Conservation (phyloP, 805 yeast genomes). For the Hanseniaspora hatyaiensis region DNA sequence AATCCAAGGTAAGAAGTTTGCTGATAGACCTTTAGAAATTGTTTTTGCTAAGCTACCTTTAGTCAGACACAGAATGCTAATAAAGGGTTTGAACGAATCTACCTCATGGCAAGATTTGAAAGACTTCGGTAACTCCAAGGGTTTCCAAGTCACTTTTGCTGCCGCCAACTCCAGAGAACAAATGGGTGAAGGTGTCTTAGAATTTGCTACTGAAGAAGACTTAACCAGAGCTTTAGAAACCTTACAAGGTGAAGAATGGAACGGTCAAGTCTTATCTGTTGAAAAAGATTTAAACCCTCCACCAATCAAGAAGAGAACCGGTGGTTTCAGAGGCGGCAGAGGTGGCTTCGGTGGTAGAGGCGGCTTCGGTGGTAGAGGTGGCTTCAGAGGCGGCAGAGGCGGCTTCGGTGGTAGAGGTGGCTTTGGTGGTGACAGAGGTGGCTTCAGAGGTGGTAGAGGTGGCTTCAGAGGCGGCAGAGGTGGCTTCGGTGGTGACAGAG, state of each 20-base stretch:
- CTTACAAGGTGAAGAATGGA: constrained; percentile 58
- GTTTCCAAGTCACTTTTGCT: constrained; percentile 50
- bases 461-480: constrained; percentile 36
- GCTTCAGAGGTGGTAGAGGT: constrained; percentile 34
- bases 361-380: constrained; percentile 33
- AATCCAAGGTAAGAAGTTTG: constrained; percentile 59
- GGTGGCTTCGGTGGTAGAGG: constrained; percentile 37
- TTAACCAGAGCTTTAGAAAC: constrained; percentile 62
- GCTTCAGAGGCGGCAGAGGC: constrained; percentile 34
- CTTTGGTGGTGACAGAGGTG: constrained; percentile 19
- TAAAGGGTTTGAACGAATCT: constrained; percentile 59
- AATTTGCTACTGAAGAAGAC: constrained; percentile 53
- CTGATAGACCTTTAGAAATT: constrained; percentile 39
- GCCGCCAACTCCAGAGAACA: constrained; percentile 37
- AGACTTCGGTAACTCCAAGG: constrained; percentile 77
- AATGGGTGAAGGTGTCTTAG: constrained; percentile 38
- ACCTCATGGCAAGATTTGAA: constrained; percentile 81
- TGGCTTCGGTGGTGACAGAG: constrained; percentile 29
- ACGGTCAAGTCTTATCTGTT: constrained; percentile 56
- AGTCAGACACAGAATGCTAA: constrained; percentile 63
- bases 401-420: constrained; percentile 27
- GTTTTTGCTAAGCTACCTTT: constrained; percentile 39
- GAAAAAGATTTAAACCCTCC: constrained; percentile 62
- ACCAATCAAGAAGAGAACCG: constrained; percentile 37
- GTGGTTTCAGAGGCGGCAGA: constrained; percentile 40